These are phyloP conservation scores for Podaxis sp. DNA, from an alignment of 768 basidiomycete species.

Conservation along the genomic window DNA sequence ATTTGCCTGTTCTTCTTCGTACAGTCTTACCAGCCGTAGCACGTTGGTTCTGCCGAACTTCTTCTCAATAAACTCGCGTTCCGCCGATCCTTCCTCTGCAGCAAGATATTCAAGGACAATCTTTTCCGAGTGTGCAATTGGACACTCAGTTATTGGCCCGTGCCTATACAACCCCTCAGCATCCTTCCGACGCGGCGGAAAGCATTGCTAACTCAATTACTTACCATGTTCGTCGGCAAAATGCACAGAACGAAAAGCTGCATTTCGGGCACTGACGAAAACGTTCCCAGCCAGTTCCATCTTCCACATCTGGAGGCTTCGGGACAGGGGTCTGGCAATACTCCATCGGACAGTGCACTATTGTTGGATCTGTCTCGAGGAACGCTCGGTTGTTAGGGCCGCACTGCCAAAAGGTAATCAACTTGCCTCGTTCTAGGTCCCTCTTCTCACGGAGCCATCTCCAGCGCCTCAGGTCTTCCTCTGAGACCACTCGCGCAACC, in stretches of 20 bases:
- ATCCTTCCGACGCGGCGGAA: not conserved
- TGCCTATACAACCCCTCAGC: constrained; percentile 53
- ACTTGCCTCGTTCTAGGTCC: constrained; percentile 66
- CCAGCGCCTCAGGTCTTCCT: constrained; percentile 69
- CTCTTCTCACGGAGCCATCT: constrained; percentile 73
- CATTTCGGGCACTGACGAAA: constrained; percentile 73
- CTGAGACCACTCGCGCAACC: constrained; percentile 66
- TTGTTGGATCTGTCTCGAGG: constrained; percentile 59
- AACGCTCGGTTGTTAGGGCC: constrained; percentile 15
- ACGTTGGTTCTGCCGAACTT: constrained; percentile 66
- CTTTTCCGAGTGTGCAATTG: constrained; percentile 62
- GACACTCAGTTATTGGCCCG: constrained; percentile 72
- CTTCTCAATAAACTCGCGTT: constrained; percentile 52
- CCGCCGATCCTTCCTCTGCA: constrained; percentile 47
- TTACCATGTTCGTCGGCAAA: constrained; percentile 80
- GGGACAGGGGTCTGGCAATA: constrained; percentile 81
- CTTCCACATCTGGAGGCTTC: constrained; percentile 45
- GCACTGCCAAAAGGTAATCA: not conserved
- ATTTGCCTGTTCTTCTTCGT: constrained; percentile 75
- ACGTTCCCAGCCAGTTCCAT: constrained; percentile 68
- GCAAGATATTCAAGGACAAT: constrained; percentile 68
- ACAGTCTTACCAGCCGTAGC: constrained; percentile 53
- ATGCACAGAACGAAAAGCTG: constrained; percentile 77
- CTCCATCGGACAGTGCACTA: constrained; percentile 76
- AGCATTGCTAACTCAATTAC: constrained; percentile 15